These are phyloP conservation scores for Debaryomyces sp. DNA, from an alignment of 1,139 yeast genomes.

Conservation along the genomic window DNA sequence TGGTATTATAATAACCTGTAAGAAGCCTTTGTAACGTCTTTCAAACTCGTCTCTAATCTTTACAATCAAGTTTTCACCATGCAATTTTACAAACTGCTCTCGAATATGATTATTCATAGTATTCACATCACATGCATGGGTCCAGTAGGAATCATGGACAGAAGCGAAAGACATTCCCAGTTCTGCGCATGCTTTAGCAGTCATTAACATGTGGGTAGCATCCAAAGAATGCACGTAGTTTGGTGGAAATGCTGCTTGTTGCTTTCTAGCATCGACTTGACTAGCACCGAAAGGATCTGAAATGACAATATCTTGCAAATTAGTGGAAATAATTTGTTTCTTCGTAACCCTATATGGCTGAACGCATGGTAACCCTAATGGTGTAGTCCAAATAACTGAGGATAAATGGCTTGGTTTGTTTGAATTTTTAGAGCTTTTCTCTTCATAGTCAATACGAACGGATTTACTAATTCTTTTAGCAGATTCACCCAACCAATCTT, in stretches of 20 bases:
- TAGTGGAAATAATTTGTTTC: slow-evolving; percentile 68
- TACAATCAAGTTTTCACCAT: slow-evolving; percentile 69
- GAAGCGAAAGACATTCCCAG: slow-evolving; percentile 81
- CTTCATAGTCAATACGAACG: slow-evolving; percentile 62
- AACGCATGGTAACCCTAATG: slow-evolving; percentile 89
- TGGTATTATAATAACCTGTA: slow-evolving; percentile 62
- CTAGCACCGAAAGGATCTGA: slow-evolving; percentile 82
- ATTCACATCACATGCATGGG: slow-evolving; percentile 87
- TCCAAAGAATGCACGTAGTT: slow-evolving; percentile 94
- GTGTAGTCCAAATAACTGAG: slow-evolving; percentile 97
- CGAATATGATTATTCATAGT: slow-evolving; percentile 71
- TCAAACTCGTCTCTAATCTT: slow-evolving; percentile 79
- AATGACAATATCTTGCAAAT: slow-evolving; percentile 80
- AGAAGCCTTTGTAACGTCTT: slow-evolving; percentile 74
- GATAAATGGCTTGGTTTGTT: slow-evolving; percentile 69
- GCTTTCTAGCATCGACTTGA: slow-evolving; percentile 86
- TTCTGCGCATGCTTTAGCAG: slow-evolving; percentile 79
- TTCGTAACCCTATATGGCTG: slow-evolving; percentile 86
- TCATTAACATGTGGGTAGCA: slow-evolving; percentile 94
- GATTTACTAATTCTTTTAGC: slow-evolving; percentile 83
- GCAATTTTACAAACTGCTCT: slow-evolving; percentile 78
- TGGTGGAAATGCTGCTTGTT: slow-evolving; percentile 93
- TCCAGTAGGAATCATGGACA: slow-evolving; percentile 98
- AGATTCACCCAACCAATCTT: slow-evolving; percentile 92
- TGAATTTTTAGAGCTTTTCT: slow-evolving; percentile 23